Evolutionary conservation across 345 rosid genomes (phyloP), one percentile per base, ranked within the genome.

Genomic region (Eucalyptus decipiens): DNA sequence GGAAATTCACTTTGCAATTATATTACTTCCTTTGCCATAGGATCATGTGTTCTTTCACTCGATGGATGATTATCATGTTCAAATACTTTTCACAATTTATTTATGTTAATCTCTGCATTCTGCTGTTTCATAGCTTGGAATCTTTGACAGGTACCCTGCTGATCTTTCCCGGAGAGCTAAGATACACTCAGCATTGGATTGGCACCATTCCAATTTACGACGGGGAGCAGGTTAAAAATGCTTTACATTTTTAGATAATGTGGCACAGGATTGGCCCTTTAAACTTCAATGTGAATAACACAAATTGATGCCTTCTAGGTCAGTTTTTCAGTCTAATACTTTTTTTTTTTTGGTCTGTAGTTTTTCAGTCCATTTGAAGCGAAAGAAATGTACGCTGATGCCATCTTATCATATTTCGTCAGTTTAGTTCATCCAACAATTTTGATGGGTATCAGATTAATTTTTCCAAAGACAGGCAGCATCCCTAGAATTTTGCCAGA

Each of bases 161-260:
- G 99, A 97, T 94, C 93, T 97, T 93, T 95, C 89, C 87, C 95
- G 88, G 91, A 96, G 97, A 92, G 98, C 97, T 87, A 95, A 93
- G 95, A 92, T 97, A 90, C 93, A 96, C 40, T 96, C 99, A 13
- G 96, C 95, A 72, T 89, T 97, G 93, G 96, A 97, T 85, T 97
- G 99, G 99, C 98, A 96, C 92, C 99, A 97, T 91, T 92, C 96
- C 47, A 94, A 94, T 90, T 91, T 97, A 91, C 97, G 99, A 86
- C 86, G 83, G 45, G 98, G 98, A 58, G 92, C 98, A 93, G 96
- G 98, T 94, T 65, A 89, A 85, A 76, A 86, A 80, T 90, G 67
- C 28, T 52, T 86, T 23, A 86, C 45, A 52, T 2, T 34, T 86
- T 86, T 50, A 52, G 65, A 86, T 37, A 58, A 86, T 72, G 65